Evolutionary conservation across 148 eudicot species (phyloP).

Genomic region (Suaeda aralocaspica): DNA sequence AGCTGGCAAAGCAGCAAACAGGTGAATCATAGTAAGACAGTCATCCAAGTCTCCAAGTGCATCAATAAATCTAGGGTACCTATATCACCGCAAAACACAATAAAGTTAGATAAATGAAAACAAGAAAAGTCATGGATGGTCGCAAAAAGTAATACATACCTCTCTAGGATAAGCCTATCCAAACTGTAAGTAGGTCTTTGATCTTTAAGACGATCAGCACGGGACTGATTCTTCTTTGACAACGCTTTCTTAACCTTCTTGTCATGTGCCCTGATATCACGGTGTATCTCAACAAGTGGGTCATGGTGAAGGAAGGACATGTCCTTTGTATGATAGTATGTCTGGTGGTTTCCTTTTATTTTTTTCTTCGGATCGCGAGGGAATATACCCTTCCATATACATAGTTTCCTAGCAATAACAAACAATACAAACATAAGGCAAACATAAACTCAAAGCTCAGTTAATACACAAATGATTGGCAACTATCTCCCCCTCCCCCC

Average conservation of each 20-base stretch:
- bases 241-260: constrained; percentile 71
- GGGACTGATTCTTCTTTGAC: constrained; percentile 71
- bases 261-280: constrained; percentile 65
- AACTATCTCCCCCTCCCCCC: background rate
- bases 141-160: constrained; percentile 36
- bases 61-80: constrained; percentile 91
- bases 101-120: background rate
- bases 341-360: constrained; percentile 91
- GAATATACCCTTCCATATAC: constrained; percentile 83
- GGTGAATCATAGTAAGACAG: constrained; percentile 84
- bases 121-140: background rate
- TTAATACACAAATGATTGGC: no score
- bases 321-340: constrained; percentile 90
- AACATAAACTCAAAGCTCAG: background rate
- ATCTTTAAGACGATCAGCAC: constrained; percentile 58
- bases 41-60: constrained; percentile 93
- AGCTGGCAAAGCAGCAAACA: constrained; percentile 91
- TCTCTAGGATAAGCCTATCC: constrained; percentile 68
- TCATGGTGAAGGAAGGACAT: constrained; percentile 71
- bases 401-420: constrained; percentile 52
- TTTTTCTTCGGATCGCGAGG: constrained; percentile 97
- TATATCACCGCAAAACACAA: constrained; percentile 23
- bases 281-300: constrained; percentile 62
- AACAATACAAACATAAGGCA: background rate
- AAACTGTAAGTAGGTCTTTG: constrained; percentile 60